A percentile compares a stretch with the other conserved stretches of the same genome.
Evolutionary conservation across 2,329 filamentous ascomycete genomes (phyloP).

Genomic region (Huntiella abstrusa): DNA sequence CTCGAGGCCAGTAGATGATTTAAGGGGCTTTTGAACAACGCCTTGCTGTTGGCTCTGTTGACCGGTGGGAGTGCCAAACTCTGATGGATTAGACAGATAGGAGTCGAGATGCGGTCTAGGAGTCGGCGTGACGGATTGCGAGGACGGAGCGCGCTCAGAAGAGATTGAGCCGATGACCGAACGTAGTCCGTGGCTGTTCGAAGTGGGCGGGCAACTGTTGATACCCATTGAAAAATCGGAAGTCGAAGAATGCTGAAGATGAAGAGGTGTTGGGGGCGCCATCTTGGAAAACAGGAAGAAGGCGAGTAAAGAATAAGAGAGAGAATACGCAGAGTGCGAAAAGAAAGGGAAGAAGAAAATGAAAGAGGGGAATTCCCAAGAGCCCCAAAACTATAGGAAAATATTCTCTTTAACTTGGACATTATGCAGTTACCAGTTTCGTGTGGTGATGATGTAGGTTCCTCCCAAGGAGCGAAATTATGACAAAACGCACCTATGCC

Average conservation of each 20-base stretch:
- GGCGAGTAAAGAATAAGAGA: neutral
- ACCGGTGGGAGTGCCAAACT: too few species aligned
- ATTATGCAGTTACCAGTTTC: too few species aligned
- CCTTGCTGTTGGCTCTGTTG: neutral
- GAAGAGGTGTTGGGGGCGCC: neutral
- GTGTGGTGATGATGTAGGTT: too few species aligned
- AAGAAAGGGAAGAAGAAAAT: neutral
- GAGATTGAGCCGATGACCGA: neutral
- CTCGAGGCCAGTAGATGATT: neutral
- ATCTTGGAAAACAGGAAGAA: neutral
- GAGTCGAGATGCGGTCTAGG: neutral
- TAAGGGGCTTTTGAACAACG: neutral
- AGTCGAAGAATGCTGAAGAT: neutral
- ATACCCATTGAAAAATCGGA: neutral
- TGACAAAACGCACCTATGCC: too few species aligned
- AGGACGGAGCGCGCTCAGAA: neutral
- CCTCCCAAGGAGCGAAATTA: too few species aligned
- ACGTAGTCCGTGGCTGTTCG: neutral
- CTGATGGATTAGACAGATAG: too few species aligned
- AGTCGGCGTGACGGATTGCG: neutral
- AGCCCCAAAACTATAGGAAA: too few species aligned
- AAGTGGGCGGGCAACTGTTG: neutral
- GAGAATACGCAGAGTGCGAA: neutral
- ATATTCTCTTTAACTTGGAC: too few species aligned
- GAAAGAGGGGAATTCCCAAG: neutral